Percentiles rank a stretch among this genome's conserved stretches.
Conservation (phyloP, 139 green algal species). For the Auxenochlorella pyrenoidosa region DNA sequence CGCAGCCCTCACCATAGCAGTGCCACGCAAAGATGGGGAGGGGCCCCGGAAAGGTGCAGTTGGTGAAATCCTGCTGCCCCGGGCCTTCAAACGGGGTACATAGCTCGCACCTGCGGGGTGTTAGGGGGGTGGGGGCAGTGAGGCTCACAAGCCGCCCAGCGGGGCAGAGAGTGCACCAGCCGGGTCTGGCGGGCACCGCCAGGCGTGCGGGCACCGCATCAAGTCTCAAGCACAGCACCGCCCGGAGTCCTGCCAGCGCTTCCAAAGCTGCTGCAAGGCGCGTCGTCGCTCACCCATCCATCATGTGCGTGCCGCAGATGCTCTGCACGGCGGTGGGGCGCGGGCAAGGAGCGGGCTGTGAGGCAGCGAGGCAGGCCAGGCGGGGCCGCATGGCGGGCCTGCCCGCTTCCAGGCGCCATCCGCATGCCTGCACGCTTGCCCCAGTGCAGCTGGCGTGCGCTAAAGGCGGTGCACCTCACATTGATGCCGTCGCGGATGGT, state of each 20-base stretch:
- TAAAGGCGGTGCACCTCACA: not conserved
- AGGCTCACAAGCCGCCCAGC: too few species aligned
- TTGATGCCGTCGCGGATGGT: conserved; percentile 6
- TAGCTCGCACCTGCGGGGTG: not conserved
- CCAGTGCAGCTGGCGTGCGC: not conserved
- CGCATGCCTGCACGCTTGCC: too few species aligned
- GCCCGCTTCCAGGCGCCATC: too few species aligned
- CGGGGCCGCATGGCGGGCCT: not conserved
- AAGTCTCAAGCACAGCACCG: too few species aligned
- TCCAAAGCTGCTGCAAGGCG: not conserved
- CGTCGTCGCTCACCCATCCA: not conserved
- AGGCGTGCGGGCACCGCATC: too few species aligned
- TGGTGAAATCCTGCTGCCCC: not conserved
- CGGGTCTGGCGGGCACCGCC: too few species aligned
- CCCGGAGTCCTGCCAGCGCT: not conserved
- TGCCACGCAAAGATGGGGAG: not conserved
- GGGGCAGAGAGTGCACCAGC: too few species aligned
- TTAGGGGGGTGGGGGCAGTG: too few species aligned
- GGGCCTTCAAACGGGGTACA: not conserved
- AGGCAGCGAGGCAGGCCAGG: not conserved
- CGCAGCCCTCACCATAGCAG: conserved; percentile 4
- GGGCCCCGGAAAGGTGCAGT: not conserved
- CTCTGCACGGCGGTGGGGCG: too few species aligned
- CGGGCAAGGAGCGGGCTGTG: too few species aligned
- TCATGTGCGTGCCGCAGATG: too few species aligned